These are phyloP conservation scores for Amanita muscaria DNA, from an alignment of 768 basidiomycete species.

Conservation along the genomic window DNA sequence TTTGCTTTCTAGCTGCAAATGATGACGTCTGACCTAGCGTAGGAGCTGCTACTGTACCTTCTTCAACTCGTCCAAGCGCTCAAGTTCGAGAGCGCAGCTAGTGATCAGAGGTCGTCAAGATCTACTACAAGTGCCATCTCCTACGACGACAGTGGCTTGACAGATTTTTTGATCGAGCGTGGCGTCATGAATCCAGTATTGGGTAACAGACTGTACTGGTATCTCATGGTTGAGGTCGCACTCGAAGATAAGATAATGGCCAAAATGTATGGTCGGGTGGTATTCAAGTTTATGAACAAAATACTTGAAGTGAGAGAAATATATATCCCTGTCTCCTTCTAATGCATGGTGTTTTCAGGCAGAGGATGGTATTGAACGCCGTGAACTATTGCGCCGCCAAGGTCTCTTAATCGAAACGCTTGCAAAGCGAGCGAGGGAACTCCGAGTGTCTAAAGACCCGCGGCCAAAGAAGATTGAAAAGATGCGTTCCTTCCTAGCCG, in stretches of 20 bases:
- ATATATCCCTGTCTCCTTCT: too few relatives aligned
- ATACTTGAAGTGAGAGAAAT: constrained; percentile 66
- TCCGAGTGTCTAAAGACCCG: constrained; percentile 85
- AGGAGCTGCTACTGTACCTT: constrained; percentile 91
- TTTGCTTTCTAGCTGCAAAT: neutral
- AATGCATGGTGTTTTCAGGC: constrained; percentile 27
- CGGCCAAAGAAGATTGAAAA: constrained; percentile 98
- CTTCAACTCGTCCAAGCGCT: constrained; percentile 96
- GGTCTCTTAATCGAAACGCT: constrained; percentile 83
- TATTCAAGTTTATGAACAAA: constrained; percentile 83
- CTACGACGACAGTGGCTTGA: constrained; percentile 86
- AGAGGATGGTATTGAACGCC: constrained; percentile 71
- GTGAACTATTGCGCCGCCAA: constrained; percentile 87
- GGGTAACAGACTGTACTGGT: constrained; percentile 94
- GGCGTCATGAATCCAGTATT: constrained; percentile 77
- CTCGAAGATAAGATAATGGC: constrained; percentile 78
- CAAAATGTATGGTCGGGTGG: constrained; percentile 90
- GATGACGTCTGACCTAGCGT: constrained; percentile 9
- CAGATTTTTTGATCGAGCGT: constrained; percentile 84
- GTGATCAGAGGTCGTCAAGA: constrained; percentile 67
- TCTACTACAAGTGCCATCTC: constrained; percentile 68
- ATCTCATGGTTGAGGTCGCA: constrained; percentile 93
- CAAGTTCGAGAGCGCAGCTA: constrained; percentile 85
- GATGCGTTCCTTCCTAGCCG: constrained; percentile 73
- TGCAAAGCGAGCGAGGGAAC: constrained; percentile 77